These are phyloP conservation scores for Macaranga tanarius DNA, from an alignment of 441 rosid species.

Conservation along the genomic window DNA sequence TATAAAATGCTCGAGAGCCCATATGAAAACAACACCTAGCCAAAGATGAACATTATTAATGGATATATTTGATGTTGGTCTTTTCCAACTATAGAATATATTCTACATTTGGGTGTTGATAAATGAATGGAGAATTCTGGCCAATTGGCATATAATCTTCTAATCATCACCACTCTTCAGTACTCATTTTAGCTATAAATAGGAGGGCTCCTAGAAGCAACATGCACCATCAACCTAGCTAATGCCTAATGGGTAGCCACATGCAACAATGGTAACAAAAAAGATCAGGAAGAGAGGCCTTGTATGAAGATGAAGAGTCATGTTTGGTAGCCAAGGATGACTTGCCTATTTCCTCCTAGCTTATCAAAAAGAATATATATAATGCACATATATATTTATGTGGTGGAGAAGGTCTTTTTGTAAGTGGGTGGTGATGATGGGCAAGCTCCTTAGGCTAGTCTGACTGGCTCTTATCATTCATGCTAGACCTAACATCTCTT, in stretches of 20 bases:
- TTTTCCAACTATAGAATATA: conserved; percentile 21
- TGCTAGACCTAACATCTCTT: conserved; percentile 37
- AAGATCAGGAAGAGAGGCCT: conserved; percentile 41
- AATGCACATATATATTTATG: no score
- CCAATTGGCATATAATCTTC: not conserved
- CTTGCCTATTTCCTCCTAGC: conserved; percentile 38
- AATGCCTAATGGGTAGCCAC: not conserved
- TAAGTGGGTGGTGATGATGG: conserved; percentile 1
- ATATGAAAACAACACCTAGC: conserved; percentile 3
- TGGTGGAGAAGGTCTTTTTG: not conserved
- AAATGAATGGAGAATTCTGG: not conserved
- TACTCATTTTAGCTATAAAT: conserved; percentile 31
- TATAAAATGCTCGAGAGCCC: not conserved
- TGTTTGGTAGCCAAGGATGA: conserved; percentile 57
- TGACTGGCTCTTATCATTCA: conserved; percentile 38
- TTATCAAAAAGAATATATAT: not conserved
- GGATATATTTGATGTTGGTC: not conserved
- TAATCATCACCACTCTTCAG: not conserved
- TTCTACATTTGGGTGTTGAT: conserved; percentile 1
- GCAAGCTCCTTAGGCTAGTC: conserved; percentile 36
- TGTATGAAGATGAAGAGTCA: conserved; percentile 42
- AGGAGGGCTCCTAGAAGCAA: conserved; percentile 8
- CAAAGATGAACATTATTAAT: not conserved
- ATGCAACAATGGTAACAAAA: no score
- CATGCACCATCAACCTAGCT: not conserved